Conservation (phyloP, 2,329 filamentous ascomycete genomes). For the Rhytidhysteron rufulum region DNA sequence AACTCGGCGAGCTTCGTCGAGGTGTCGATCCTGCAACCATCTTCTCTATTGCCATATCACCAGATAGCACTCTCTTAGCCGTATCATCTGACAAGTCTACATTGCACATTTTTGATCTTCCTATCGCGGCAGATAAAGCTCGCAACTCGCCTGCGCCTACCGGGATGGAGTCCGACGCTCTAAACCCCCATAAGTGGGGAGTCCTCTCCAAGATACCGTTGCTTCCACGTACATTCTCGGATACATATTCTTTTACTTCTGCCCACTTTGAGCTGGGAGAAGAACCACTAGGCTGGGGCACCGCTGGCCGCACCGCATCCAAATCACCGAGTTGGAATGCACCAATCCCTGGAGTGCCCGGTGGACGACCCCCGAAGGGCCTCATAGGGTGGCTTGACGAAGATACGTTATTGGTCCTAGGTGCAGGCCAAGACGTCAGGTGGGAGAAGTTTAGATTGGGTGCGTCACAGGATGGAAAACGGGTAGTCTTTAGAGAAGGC, state of each 20-base stretch:
- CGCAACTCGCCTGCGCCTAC: slow-evolving; percentile 7
- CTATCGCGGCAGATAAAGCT: slow-evolving; percentile 32
- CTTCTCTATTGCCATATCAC: slow-evolving; percentile 84
- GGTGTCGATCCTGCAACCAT: slow-evolving; percentile 86
- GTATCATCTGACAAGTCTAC: slow-evolving; percentile 97
- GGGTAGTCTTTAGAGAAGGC: slow-evolving; percentile 65
- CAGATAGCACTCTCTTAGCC: slow-evolving; percentile 73
- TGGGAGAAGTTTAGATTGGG: slow-evolving; percentile 84
- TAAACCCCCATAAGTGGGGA: slow-evolving; percentile 65
- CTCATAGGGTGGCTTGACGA: slow-evolving; percentile 81
- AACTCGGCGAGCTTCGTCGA: slow-evolving; percentile 77
- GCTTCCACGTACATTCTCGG: slow-evolving; percentile 82
- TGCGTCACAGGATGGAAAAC: slow-evolving; percentile 64
- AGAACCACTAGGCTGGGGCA: slow-evolving; percentile 48
- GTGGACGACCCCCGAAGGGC: slow-evolving; percentile 68
- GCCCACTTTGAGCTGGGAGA: slow-evolving; percentile 80
- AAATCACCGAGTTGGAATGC: slow-evolving; percentile 37
- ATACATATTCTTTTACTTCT: slow-evolving; percentile 81
- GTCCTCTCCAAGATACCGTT: slow-evolving; percentile 78
- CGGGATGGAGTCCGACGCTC: slow-evolving; percentile 14
- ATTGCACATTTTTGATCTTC: slow-evolving; percentile 87
- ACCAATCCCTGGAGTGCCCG: slow-evolving; percentile 51
- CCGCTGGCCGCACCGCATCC: slow-evolving; percentile 11
- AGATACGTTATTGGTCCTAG: slow-evolving; percentile 68
- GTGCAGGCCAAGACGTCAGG: slow-evolving; percentile 72